Evolutionary conservation across 495 filamentous ascomycete genomes (phyloP), one percentile per base, ranked within the genome.

Genomic region (Lindgomyces ingoldianus): DNA sequence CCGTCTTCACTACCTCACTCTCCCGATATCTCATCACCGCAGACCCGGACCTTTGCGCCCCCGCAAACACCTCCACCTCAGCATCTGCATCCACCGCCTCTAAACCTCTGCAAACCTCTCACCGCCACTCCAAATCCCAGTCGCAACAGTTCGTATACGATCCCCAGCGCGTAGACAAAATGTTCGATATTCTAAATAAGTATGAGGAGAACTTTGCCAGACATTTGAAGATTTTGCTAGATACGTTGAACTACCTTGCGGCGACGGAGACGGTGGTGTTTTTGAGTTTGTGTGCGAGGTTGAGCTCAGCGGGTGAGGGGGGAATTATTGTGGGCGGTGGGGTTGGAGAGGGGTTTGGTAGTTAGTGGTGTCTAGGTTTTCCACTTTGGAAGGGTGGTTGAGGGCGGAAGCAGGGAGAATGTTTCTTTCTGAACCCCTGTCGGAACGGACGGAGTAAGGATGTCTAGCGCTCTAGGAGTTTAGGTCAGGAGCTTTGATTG

Each of bases 231-330:
- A 94, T 98, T 66, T 74, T 98, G 64, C 81, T 97, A 51, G 93
- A 97, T 75, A 91, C 90, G 49, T 76, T 98, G 69, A 96, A 98
- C 67, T 96, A 98, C 74, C 96, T 96, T 67, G 94, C 94, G 1
- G 93, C 93, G 0, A 98, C 94, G 1, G 94, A 98, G 78, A 98
- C 94, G 65, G 94, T 97, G 27, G 94, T 96, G 24, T 77, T 98
- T 61, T 75, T 96, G 60, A 90, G 93, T 60, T 79, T 98, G 4
- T 93, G 90, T 74, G 89, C 90, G 26, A 74, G 89, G 64, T 70
- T 93, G 70, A 89, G 87, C 61, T 89, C 85, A 42, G 90, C 88
- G 36, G 89, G 84, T 58, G 87, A 90, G 65, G 88, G 88, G 4
- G 57, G 64, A 4, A 54, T 67, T 33, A 41, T 67, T 56, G 54